Evolutionary conservation across 257 asterid genomes (phyloP), one percentile per base, ranked within the genome.

Genomic region (Anisodus tanguticus): DNA sequence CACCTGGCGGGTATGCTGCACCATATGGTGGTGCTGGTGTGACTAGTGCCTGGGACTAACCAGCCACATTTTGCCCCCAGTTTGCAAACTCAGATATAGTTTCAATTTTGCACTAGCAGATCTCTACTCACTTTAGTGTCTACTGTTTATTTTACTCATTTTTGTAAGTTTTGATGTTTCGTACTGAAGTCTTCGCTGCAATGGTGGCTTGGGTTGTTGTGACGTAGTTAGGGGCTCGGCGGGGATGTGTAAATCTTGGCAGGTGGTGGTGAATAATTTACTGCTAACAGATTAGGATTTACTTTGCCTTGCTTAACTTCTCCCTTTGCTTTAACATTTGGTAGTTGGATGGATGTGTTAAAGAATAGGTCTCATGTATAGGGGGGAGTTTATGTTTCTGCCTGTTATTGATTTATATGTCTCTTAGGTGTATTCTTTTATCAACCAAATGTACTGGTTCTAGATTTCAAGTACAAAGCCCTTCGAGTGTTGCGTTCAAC

Each of bases 21-120:
- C 55, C 83, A n/a, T 77, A 67, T 57, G 68, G 80, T 55, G 84
- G 76, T 43, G 81, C 88, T 43, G 85, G 82, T 15, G 76, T 60
- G 76, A 79, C 86, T 19, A 86, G 86, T 7, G 88, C 88, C 22
- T 83, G 82, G 88, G 88, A 86, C 84, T 83, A 77, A 86, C 63
- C 60, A 66, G 47, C 35, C 77, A 80, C 51, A 80, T 47, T 69
- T 15, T 63, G 5, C 51, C 16, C 74, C 2, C 5, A 83, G 13
- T 57, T 51, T 62, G 85, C 80, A 67, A 64, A 45, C 51, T 35
- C 77, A 84, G 83, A 45, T 64, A 70, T 74, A 55, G 86, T 59
- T 83, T 55, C 81, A 76, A 49, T 11, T 76, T 76, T 76, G 63
- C n/a, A 19, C 37, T 62, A 78, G 69, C 74, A 64, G 45, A 37